These are phyloP conservation scores for Suillus placidus DNA, from an alignment of 768 basidiomycete species.

Conservation along the genomic window DNA sequence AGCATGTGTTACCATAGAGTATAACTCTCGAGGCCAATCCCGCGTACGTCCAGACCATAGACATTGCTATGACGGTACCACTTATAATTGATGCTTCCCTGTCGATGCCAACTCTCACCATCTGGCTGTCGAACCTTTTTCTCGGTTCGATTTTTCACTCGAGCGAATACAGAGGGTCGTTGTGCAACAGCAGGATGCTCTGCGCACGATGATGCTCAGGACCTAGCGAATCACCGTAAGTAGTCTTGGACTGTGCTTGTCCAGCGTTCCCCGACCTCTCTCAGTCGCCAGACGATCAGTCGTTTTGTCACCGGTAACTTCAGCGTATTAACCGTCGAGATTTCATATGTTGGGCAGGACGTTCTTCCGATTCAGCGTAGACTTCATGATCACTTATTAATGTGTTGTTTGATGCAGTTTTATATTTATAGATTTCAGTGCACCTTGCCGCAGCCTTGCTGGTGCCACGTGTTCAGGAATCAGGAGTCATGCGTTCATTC, in stretches of 20 bases:
- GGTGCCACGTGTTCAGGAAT: background rate
- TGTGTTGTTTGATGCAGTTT: too few species aligned
- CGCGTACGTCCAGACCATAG: background rate
- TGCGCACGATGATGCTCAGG: background rate
- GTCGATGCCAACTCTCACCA: background rate
- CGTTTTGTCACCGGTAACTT: too few species aligned
- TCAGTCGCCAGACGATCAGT: too few species aligned
- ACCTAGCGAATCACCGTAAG: background rate
- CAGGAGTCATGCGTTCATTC: background rate
- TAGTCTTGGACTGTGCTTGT: background rate
- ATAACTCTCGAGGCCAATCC: background rate
- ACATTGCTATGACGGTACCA: background rate
- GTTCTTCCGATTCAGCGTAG: too few species aligned
- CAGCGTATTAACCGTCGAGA: too few species aligned
- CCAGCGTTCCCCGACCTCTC: too few species aligned
- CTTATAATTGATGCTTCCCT: background rate
- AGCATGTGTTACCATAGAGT: background rate
- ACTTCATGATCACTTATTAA: too few species aligned
- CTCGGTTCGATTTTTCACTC: background rate
- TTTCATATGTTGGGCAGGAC: too few species aligned
- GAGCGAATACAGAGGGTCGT: background rate
- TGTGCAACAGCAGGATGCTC: background rate
- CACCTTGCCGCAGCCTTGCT: too few species aligned
- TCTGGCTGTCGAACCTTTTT: background rate
- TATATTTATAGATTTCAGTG: too few species aligned